Percentiles rank a stretch among this genome's conserved stretches.
These are phyloP conservation scores for Oryza rufipogon DNA, from an alignment of 176 grass and related monocot species.

Conservation along the genomic window DNA sequence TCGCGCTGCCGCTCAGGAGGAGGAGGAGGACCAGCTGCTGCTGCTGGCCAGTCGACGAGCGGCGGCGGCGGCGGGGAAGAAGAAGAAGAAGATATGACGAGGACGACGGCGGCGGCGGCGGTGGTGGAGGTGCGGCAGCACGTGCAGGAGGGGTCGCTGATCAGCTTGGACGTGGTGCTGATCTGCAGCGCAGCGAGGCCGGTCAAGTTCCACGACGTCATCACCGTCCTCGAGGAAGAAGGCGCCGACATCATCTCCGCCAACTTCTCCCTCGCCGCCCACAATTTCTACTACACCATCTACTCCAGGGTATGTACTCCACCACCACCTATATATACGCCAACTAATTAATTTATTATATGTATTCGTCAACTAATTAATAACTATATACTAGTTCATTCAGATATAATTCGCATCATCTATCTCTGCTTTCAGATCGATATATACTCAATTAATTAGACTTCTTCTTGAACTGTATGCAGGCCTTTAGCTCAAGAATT, in stretches of 20 bases:
- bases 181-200: conserved; percentile 30
- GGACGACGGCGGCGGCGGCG: background rate
- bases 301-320: conserved; percentile 47
- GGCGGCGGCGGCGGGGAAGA: background rate
- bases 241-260: conserved; percentile 56
- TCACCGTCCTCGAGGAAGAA: conserved; percentile 71
- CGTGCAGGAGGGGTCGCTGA: background rate
- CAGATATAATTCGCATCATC: no score
- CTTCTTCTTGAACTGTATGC: conserved; percentile 34
- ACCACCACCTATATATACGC: no score
- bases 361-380: no score
- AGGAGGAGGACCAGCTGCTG: no score
- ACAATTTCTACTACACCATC: conserved; percentile 55
- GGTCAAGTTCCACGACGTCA: conserved; percentile 59
- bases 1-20: no score
- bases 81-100: background rate
- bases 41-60: background rate
- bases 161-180: conserved; percentile 53
- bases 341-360: no score
- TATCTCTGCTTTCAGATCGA: no score
- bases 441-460: background rate
- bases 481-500: conserved; percentile 76
- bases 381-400: no score
- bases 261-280: conserved; percentile 36
- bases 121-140: conserved; percentile 46